phyloP scores from a whole-genome alignment of 2,329 filamentous ascomycete genomes.

The Clarireedia homoeocarpa region DNA sequence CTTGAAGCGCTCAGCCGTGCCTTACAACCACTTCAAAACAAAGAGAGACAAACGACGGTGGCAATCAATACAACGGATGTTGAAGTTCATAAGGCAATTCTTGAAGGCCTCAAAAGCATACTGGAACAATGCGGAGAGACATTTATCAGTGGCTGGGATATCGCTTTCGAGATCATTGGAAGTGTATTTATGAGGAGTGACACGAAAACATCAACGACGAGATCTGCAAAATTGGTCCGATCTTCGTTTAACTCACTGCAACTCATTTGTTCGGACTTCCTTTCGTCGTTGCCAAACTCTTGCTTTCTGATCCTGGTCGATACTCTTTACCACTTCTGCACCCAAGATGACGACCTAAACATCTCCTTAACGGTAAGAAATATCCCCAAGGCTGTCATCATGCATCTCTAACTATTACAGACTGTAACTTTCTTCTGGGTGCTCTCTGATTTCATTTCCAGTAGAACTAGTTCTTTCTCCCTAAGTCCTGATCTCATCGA shows the following conservation, averaged over 20 bases:
- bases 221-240: conserved; percentile 69
- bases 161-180: conserved; percentile 77
- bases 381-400: conserved; percentile 3
- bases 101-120: conserved; percentile 74
- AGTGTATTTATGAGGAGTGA: conserved; percentile 57
- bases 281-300: conserved; percentile 61
- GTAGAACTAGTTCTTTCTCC: conserved; percentile 48
- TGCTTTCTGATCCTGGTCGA: conserved; percentile 76
- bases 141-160: conserved; percentile 74
- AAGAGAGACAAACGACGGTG: conserved; percentile 45
- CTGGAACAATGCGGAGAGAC: conserved; percentile 85
- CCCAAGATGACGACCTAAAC: conserved; percentile 86
- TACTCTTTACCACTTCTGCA: conserved; percentile 81
- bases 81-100: conserved; percentile 70
- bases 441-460: conserved; percentile 76
- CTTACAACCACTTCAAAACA: conserved; percentile 48
- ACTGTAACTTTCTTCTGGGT: conserved; percentile 96
- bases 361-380: conserved; percentile 75
- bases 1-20: conserved; percentile 58
- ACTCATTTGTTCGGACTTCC: conserved; percentile 89
- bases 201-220: conserved; percentile 33
- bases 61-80: conserved; percentile 57
- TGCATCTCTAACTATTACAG: conserved; percentile 32
- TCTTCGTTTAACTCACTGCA: conserved; percentile 85
- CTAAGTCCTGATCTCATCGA: conserved; percentile 50